phyloP scores from a whole-genome alignment of 176 grass and related monocot genomes.

The Tillandsia leiboldiana region DNA sequence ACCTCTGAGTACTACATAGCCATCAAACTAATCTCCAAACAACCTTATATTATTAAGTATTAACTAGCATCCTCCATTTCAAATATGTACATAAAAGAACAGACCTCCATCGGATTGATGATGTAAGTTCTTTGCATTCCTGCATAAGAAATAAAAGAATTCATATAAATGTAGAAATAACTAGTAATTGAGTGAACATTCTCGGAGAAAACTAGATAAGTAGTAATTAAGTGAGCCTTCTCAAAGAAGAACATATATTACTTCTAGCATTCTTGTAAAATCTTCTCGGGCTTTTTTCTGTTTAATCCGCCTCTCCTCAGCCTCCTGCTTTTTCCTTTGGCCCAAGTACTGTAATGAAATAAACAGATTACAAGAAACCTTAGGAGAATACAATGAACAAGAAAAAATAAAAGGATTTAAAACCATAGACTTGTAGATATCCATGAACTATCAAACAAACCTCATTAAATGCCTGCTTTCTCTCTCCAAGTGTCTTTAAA shows the following conservation, averaged over 20 bases:
- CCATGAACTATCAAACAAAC: slow-evolving; percentile 20
- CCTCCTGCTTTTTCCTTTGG: slow-evolving; percentile 83
- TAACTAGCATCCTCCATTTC: neutral
- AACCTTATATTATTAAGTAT: slow-evolving; percentile 11
- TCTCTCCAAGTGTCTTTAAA: slow-evolving; percentile 92
- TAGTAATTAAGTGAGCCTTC: neutral
- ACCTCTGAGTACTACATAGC: neutral
- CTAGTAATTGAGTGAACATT: neutral
- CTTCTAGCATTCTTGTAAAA: slow-evolving; percentile 83
- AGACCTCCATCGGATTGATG: slow-evolving; percentile 81
- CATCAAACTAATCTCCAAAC: neutral
- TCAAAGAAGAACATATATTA: slow-evolving; percentile 26
- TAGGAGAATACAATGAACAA: neutral
- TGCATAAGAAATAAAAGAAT: slow-evolving; percentile 29
- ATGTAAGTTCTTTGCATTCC: slow-evolving; percentile 83
- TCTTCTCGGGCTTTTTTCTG: slow-evolving; percentile 94
- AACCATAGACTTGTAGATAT: neutral
- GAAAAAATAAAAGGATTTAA: neutral
- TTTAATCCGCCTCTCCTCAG: slow-evolving; percentile 72
- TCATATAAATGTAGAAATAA: slow-evolving; percentile 9
- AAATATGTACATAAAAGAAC: slow-evolving; percentile 6
- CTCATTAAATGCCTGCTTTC: slow-evolving; percentile 99
- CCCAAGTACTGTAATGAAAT: slow-evolving; percentile 66
- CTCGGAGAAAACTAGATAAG: neutral
- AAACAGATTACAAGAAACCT: slow-evolving; percentile 4